Base-by-base conservation (phyloP, 169 alveolate species). In the Cryptosporidium bovis region DNA sequence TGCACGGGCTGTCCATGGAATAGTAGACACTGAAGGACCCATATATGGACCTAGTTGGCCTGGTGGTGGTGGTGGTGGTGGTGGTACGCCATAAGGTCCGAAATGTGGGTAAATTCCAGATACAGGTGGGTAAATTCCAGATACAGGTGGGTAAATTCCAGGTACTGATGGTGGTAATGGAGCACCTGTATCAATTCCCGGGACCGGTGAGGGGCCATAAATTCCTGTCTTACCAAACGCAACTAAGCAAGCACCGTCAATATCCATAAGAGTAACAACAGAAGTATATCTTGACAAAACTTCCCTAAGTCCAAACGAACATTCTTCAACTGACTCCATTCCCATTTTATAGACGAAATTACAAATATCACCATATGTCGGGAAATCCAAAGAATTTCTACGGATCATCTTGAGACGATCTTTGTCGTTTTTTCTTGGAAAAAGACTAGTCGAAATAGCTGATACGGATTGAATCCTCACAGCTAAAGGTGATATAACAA, bases 331-430 rank as follows among this genome's bases (percentile, higher is more conserved):
- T n/a, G 68, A 33, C 6, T 71, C 67, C 6, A 16, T 33, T 7
- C 58, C 55, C 36, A 71, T 1, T 10, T n/a, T 71, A 7, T 71
- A 51, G 20, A 71, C 84, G n/a, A 66, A 12, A 18, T 15, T 53
- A 33, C 84, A 71, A 8, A 71, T 31, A 5, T 71, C 84, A 18
- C 34, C 53, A 34, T 53, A 71, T 24, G 60, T 34, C 31, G 84
- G 84, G 24, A 55, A 55, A 10, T 55, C 31, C 31, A 27, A 13
- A 55, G 64, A 7, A 55, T 13, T 55, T 20, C n/a, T 40, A 53
- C 83, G 58, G 34, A 69, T 29, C 36, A 33, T 27, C 13, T 69
- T 64, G 24, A 69, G 83, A 12, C 83, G 83, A 24, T 69, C 83
- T 66, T 36, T 69, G 36, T 69, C 83, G 8, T 53, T 53, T n/a